phyloP scores from a whole-genome alignment of 371 early-diverging fungal species.

The Sporodiniella umbellata region DNA sequence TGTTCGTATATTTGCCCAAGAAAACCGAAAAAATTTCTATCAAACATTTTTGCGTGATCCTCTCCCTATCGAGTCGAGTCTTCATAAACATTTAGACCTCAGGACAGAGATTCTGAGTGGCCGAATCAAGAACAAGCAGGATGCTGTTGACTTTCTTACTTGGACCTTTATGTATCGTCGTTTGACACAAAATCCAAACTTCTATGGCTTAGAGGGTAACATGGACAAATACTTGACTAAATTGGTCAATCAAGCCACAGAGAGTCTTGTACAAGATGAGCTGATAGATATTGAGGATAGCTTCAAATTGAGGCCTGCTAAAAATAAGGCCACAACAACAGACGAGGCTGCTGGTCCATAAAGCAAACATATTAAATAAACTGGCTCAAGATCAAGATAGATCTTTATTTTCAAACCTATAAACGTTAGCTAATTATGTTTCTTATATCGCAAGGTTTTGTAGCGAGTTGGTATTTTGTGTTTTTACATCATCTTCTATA shows the following conservation, averaged over 20 bases:
- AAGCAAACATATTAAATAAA: too few relatives aligned
- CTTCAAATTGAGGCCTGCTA: conserved; percentile 61
- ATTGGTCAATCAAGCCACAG: conserved; percentile 68
- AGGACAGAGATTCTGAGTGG: conserved; percentile 91
- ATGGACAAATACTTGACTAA: conserved; percentile 74
- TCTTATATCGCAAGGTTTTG: too few relatives aligned
- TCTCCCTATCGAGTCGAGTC: conserved; percentile 85
- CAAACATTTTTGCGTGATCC: conserved; percentile 94
- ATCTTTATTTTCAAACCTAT: too few relatives aligned
- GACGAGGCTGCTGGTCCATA: too few relatives aligned
- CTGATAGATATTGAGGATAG: conserved; percentile 71
- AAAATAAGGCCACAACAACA: neutral
- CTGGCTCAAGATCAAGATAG: too few relatives aligned
- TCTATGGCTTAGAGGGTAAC: conserved; percentile 88
- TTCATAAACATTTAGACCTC: conserved; percentile 77
- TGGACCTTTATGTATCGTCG: conserved; percentile 96
- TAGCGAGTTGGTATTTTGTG: too few relatives aligned
- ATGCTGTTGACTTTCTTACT: conserved; percentile 89
- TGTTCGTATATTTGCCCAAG: conserved; percentile 85
- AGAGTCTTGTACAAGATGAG: conserved; percentile 62
- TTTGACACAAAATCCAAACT: conserved; percentile 89
- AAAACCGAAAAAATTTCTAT: conserved; percentile 93
- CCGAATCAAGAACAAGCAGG: conserved; percentile 82
- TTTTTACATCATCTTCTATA: too few relatives aligned
- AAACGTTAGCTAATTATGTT: too few relatives aligned